Base-by-base conservation (phyloP, 148 eudicot genomes). In the Rhododendron griersonianum region DNA sequence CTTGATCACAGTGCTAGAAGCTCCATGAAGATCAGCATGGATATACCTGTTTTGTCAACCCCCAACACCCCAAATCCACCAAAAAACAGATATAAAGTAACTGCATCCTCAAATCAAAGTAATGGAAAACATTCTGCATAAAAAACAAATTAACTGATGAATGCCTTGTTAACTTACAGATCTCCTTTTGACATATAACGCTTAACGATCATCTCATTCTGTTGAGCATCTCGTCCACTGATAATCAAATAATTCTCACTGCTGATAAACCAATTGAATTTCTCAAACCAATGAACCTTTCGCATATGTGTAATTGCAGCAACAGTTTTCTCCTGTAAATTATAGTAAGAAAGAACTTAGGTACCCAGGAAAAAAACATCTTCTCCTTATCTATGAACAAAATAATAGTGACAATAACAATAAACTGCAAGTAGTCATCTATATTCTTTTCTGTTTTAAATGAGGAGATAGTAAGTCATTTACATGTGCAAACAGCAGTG, bases 201-300 rank as follows among this genome's bases (percentile, higher is more conserved):
- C 87, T 97, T 97, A 76, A 97, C 99, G 83, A 97, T 95, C 98
- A 97, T 94, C 95, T 97, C 99, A 90, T 97, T 97, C 84, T 97
- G 99, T 89, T 97, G 99, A 88, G 99, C 98, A 95, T 95, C 99
- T 69, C 95, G 98, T 85, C 99, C 99, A 91, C 99, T 97, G 55
- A 97, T 91, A 87, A 97, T 90, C 87, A 97, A 90, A 90, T 97
- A 97, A 88, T 97, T 97, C 90, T 97, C 99, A 82, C 99, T 97
- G 93, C 95, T 95, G 88, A 97, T 91, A 86, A 97, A 97, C 98
- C 98, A 97, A 86, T 97, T 95, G 87, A 97, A 97, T 88, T 97
- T 97, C 91, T 97, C 99, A 91, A 97, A 97, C 99, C 99, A 97
- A 90, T 94, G 99, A 83, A 97, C 99, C 90, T 97, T 97, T 23